These are phyloP conservation scores for Sungouiozyma intestinalis DNA, from an alignment of 805 yeast genomes.

Conservation along the genomic window DNA sequence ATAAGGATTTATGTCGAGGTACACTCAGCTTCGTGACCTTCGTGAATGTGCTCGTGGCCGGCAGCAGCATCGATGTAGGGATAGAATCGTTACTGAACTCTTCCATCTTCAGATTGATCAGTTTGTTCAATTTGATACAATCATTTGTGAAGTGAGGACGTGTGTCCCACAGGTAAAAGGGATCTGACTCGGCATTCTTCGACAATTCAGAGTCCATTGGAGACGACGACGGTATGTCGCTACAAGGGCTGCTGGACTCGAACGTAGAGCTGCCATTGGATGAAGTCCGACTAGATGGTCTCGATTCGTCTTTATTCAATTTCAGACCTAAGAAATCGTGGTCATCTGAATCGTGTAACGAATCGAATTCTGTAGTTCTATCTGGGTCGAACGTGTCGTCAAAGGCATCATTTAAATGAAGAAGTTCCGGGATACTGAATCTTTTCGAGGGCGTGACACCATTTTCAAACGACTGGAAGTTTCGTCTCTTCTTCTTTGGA, in stretches of 20 bases:
- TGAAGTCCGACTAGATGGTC: slow-evolving; percentile 3
- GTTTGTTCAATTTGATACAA: slow-evolving; percentile 10
- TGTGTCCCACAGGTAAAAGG: slow-evolving; percentile 4
- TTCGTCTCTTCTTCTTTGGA: slow-evolving; percentile 7
- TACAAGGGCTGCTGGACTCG: slow-evolving; percentile 17
- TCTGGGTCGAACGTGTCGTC: neutral
- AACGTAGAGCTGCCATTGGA: slow-evolving; percentile 7
- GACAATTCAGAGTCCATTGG: slow-evolving; percentile 10
- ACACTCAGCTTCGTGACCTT: neutral
- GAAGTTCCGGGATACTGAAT: slow-evolving; percentile 2
- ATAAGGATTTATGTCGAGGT: slow-evolving; percentile 14
- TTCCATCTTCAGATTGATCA: neutral
- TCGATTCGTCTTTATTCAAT: slow-evolving; percentile 8
- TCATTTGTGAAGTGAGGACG: slow-evolving; percentile 6
- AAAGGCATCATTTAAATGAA: neutral
- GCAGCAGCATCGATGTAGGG: neutral
- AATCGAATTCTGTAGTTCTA: neutral
- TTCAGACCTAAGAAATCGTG: slow-evolving; percentile 5
- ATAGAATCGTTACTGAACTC: neutral
- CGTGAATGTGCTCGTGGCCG: neutral
- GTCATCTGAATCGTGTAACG: neutral
- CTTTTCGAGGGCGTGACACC: slow-evolving; percentile 8
- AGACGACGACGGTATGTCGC: slow-evolving; percentile 15
- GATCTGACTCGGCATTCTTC: neutral
- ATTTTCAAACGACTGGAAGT: neutral